A percentile compares a stretch with the other conserved stretches of the same genome.
Conservation (phyloP, 148 eudicot species). For the Chenopodium suecicum region DNA sequence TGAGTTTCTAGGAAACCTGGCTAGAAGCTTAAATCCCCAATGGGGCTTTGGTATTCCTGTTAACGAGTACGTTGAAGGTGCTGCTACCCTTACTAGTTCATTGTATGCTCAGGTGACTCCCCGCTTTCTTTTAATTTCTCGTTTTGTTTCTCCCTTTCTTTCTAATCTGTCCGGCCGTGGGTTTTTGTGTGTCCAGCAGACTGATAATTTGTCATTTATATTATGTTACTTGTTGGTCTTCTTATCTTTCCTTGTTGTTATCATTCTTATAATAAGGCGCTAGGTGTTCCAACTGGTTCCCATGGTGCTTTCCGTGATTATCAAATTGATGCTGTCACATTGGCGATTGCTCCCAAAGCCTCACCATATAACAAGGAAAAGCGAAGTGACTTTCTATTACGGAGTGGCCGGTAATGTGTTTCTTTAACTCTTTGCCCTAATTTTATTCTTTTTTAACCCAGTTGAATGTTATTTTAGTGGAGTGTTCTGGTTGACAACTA, state of each 20-base stretch:
- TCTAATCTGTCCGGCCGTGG: neutral
- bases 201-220: neutral
- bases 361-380: constrained; percentile 42
- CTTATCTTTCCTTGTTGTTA: neutral
- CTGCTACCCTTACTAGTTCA: constrained; percentile 94
- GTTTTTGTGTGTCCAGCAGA: neutral
- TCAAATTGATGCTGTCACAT: constrained; percentile 92
- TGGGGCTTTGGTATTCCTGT: constrained; percentile 84
- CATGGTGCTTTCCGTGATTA: constrained; percentile 99
- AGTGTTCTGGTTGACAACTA: neutral
- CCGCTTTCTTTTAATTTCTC: neutral
- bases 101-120: constrained; percentile 73
- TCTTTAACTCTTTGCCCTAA: neutral
- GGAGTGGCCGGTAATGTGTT: constrained; percentile 70
- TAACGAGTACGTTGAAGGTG: constrained; percentile 79
- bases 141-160: neutral
- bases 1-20: constrained; percentile 61
- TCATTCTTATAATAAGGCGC: constrained; percentile 45
- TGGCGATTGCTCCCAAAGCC: constrained; percentile 61
- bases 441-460: neutral
- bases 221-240: neutral
- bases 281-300: constrained; percentile 94
- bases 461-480: neutral
- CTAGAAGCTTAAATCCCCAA: constrained; percentile 66
- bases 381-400: constrained; percentile 59